These are phyloP conservation scores for Neurospora tetraspora DNA, from an alignment of 495 filamentous ascomycete genomes.

Conservation along the genomic window DNA sequence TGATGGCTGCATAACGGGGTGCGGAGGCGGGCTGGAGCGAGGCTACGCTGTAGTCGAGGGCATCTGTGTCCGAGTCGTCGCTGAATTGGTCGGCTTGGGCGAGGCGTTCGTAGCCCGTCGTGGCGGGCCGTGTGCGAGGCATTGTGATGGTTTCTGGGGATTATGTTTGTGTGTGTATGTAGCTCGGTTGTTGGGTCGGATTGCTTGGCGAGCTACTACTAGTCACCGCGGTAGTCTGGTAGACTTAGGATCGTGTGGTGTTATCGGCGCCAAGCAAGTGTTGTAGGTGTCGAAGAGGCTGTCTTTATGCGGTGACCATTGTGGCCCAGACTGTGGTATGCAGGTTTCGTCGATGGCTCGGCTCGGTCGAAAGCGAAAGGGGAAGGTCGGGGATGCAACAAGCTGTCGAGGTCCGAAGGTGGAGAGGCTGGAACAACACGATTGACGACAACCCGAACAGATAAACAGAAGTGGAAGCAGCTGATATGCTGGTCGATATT, in stretches of 20 bases:
- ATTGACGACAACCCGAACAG: not conserved
- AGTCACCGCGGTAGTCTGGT: not conserved
- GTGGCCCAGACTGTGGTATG: not conserved
- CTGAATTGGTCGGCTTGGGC: constrained; percentile 83
- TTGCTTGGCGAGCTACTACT: not conserved
- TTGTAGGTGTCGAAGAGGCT: not conserved
- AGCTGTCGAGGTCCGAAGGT: not conserved
- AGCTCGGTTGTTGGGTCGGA: not conserved
- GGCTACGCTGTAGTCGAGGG: constrained; percentile 45
- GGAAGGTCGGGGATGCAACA: not conserved
- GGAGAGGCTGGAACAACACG: not conserved
- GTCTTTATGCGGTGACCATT: not conserved
- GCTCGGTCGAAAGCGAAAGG: not conserved
- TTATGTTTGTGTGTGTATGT: not conserved
- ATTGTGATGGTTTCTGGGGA: constrained; percentile 6
- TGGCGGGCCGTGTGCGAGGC: constrained; percentile 51
- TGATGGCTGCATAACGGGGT: constrained; percentile 60
- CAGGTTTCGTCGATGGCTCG: not conserved
- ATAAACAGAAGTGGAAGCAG: not conserved
- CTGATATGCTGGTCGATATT: not conserved
- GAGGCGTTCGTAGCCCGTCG: constrained; percentile 84
- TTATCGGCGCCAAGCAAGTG: not conserved
- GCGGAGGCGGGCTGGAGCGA: constrained; percentile 51
- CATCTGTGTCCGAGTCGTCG: constrained; percentile 58
- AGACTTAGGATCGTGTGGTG: not conserved